Evolutionary conservation across 2,329 filamentous ascomycete genomes (phyloP), one percentile per base, ranked within the genome.

Genomic region (Karstenula rhodostoma): DNA sequence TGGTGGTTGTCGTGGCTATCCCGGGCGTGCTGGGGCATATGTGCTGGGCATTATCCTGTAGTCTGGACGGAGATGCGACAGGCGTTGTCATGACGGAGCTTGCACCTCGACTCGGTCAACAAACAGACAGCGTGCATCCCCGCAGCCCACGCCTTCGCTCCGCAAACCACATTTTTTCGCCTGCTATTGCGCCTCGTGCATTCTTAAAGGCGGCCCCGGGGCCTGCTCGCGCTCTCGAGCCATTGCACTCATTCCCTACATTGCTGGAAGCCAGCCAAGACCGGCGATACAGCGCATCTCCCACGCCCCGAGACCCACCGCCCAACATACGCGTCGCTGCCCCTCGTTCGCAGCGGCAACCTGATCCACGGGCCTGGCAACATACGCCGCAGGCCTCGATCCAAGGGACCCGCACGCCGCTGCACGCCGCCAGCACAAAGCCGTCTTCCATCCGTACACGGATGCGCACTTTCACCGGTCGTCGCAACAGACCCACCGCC

Each of bases 41-140:
- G 37, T 48, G 50, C 43, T 56, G 35, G 50, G 59, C 22, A 33
- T 48, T 32, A 40, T 42, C 35, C 43, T 35, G 22, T 42, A 15
- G 19, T 40, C 19, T 54, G 43, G 29, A 43, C 29, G 33, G 22
- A 48, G n/a, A 33, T 22, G 22, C 10, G 32, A 40, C 17, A 35
- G 42, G 52, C 52, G 52, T 47, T 55, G 52, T 55, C 40, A 55
- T 54, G 51, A 32, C 42, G 52, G 52, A 46, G 42, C 35, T 37
- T 46, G 43, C 44, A 43, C 56, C 56, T 57, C 53, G 49, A 58
- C 42, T n/a, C 13, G 37, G 58, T 53, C 55, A 63, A 63, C 61
- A 63, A 63, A 63, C 61, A 62, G 23, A 59, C 29, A n/a, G n/a
- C 17, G n/a, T 43, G 25, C 52, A 35, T 27, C 10, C 17, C 29